Base-by-base conservation (phyloP, 2,329 filamentous ascomycete genomes). In the Botrytis tulipae region DNA sequence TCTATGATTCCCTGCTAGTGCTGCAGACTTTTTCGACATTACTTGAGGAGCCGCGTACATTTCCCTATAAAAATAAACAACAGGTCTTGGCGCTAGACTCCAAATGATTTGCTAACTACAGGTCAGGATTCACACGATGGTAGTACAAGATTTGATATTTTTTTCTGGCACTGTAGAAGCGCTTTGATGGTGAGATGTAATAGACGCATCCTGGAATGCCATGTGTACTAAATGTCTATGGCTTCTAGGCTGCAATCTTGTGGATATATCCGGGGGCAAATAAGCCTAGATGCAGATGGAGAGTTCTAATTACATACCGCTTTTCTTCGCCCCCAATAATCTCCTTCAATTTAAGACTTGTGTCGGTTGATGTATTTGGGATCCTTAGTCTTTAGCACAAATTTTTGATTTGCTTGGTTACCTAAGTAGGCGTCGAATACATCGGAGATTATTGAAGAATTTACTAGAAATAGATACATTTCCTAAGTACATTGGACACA, bases 1-100 rank as follows among this genome's bases (percentile, higher is more conserved):
- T n/a, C 9, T 9, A 32, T 29, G n/a, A 7, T 16, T 44, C 66
- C 66, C n/a, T 69, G 48, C 66, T 69, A 59, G 66, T 42, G 66
- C 22, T 29, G 25, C 51, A 68, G 48, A n/a, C 48, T 54, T 54
- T 54, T 54, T 54, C 29, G 46, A 68, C 16, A 57, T 68, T 42
- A 25, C 35, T 54, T 51, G 35, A 67, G 46, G 65, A 67, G 65
- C 65, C 65, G 65, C 65, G 25, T 68, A 42, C 35, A 57, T 68
- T 67, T n/a, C 29, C 46, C 14, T 57, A 25, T 32, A 61, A 18
- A 37, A 42, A 54, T 14, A 29, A 68, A 48, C 46, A 42, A 42
- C 1, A 16, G 14, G 20, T 68, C 66, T 57, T 68, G 66, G 48
- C 35, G 14, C 18, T 16, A 51, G 37, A 68, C 14, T 37, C 66